Percentiles rank a stretch among this genome's conserved stretches.
phyloP scores from a whole-genome alignment of 139 green algal species.

The Volvox reticuliferus region DNA sequence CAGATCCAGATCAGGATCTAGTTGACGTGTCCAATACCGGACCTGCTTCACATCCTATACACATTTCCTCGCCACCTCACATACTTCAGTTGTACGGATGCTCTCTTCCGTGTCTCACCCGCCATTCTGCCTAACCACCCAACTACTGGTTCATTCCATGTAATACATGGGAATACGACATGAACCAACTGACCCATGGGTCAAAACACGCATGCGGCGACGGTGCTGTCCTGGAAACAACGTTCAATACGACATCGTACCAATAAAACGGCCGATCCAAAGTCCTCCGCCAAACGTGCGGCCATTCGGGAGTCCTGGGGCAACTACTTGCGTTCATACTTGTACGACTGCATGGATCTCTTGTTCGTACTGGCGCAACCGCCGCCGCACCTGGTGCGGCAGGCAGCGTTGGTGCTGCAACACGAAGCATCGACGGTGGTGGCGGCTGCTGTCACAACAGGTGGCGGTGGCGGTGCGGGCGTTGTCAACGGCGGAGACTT shows the following conservation, averaged over 20 bases:
- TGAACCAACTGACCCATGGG: no score
- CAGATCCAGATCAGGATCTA: no score
- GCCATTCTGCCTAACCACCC: no score
- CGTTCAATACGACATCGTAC: not conserved
- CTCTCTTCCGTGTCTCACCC: no score
- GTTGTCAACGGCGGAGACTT: not conserved
- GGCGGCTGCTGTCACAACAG: not conserved
- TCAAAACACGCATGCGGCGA: no score
- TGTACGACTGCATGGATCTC: constrained; percentile 33
- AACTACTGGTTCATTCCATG: no score
- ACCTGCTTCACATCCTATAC: no score
- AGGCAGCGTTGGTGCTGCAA: not conserved
- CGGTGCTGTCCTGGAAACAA: no score
- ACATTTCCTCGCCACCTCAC: no score
- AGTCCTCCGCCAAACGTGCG: not conserved
- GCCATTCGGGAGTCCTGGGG: constrained; percentile 16
- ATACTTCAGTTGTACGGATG: no score
- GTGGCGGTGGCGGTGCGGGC: not conserved
- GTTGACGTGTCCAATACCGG: no score
- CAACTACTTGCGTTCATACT: not conserved
- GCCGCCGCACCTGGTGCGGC: not conserved
- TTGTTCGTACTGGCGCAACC: constrained; percentile 42
- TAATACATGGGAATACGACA: no score
- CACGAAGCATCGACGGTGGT: not conserved
- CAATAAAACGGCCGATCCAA: not conserved